Evolutionary conservation across 2,329 filamentous ascomycete species (phyloP).

Genomic region (Cordyceps cateniannulata): DNA sequence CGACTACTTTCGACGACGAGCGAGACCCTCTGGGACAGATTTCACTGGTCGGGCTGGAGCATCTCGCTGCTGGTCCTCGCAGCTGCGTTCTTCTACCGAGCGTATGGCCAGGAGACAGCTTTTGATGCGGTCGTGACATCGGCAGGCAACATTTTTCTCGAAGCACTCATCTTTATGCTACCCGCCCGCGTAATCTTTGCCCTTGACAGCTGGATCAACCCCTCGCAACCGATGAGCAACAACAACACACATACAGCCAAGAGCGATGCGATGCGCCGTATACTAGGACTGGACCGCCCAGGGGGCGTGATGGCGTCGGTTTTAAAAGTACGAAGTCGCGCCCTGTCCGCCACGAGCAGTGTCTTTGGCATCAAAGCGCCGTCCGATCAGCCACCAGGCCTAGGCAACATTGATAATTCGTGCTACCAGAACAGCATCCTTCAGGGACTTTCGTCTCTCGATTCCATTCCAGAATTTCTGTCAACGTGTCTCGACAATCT

Average conservation of each 20-base stretch:
- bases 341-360: constrained; percentile 45
- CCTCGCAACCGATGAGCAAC: constrained; percentile 32
- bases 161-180: constrained; percentile 48
- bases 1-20: constrained; percentile 22
- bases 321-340: constrained; percentile 51
- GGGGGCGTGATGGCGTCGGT: constrained; percentile 50
- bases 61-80: constrained; percentile 28
- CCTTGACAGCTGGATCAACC: constrained; percentile 49
- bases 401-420: constrained; percentile 90
- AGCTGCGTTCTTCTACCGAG: constrained; percentile 28
- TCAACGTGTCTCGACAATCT: constrained; percentile 32
- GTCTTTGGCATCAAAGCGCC: constrained; percentile 33
- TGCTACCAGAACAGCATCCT: constrained; percentile 98
- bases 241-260: constrained; percentile 49
- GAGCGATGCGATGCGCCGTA: constrained; percentile 55
- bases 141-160: constrained; percentile 48
- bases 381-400: constrained; percentile 51
- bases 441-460: constrained; percentile 72
- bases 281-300: constrained; percentile 52
- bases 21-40: constrained; percentile 24
- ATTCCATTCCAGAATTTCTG: constrained; percentile 62
- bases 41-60: constrained; percentile 29
- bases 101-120: constrained; percentile 27
- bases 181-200: constrained; percentile 53
- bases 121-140: constrained; percentile 22